These are phyloP conservation scores for Backusella parvicylindrica DNA, from an alignment of 192 early-diverging fungal species.

Conservation along the genomic window DNA sequence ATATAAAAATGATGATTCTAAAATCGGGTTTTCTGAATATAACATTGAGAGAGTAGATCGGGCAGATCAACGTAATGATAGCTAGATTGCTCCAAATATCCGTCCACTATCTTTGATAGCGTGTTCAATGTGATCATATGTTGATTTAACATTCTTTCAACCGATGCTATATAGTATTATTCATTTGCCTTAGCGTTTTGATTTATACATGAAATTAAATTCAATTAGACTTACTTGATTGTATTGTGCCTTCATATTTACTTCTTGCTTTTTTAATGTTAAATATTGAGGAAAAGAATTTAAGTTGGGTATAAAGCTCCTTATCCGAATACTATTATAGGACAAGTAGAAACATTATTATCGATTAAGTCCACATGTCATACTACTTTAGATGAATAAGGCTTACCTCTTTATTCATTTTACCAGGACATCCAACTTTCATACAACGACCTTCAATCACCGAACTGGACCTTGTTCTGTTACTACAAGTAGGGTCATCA, in stretches of 20 bases:
- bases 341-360: too few species aligned
- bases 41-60: constrained; percentile 45
- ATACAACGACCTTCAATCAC: constrained; percentile 73
- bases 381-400: not conserved
- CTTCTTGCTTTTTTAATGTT: constrained; percentile 42
- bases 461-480: constrained; percentile 60
- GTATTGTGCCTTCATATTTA: not conserved
- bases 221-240: not conserved
- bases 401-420: constrained; percentile 60
- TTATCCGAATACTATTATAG: constrained; percentile 67
- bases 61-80: constrained; percentile 72
- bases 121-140: not conserved
- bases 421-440: constrained; percentile 63
- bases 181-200: too few species aligned
- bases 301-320: constrained; percentile 77
- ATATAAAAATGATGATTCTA: not conserved
- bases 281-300: constrained; percentile 74
- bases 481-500: constrained; percentile 72
- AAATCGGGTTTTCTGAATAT: not conserved
- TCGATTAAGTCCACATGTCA: not conserved
- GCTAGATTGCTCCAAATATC: constrained; percentile 70
- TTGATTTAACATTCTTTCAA: constrained; percentile 1
- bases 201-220: not conserved
- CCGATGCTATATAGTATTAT: not conserved
- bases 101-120: constrained; percentile 42